Percentiles rank a stretch among this genome's conserved stretches.
Conservation (phyloP, 352 stramenopile species). For the Blastocystis sp. region DNA sequence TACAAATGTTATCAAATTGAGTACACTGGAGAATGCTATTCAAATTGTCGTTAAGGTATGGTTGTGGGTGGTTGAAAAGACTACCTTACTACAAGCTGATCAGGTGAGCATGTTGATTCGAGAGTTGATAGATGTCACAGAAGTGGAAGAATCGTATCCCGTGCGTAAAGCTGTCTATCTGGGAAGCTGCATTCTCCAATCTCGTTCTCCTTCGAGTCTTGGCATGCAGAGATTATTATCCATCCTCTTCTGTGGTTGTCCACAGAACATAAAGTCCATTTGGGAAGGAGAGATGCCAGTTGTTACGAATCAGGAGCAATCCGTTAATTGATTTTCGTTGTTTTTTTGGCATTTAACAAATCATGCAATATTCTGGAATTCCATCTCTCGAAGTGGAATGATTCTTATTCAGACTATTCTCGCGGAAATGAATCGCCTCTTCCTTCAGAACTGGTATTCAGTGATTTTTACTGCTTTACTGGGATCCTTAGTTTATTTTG, state of each 20-base stretch:
- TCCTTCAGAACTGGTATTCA: background rate
- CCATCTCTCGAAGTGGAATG: background rate
- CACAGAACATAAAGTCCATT: background rate
- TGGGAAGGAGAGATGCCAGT: conserved; percentile 46
- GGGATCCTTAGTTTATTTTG: background rate
- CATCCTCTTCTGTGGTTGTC: background rate
- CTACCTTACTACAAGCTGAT: background rate
- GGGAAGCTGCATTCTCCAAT: conserved; percentile 35
- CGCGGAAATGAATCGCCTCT: background rate
- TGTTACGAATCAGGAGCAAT: background rate
- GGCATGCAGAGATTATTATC: conserved; percentile 39
- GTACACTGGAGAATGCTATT: background rate
- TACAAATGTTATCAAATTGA: background rate
- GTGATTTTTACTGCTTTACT: background rate
- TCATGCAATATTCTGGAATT: background rate
- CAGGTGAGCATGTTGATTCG: background rate
- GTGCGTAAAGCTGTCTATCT: background rate
- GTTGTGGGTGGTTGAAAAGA: background rate
- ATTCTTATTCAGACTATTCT: background rate
- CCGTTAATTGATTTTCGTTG: background rate
- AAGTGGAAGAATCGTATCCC: background rate
- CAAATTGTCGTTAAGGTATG: background rate
- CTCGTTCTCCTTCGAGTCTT: background rate
- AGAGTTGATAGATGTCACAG: conserved; percentile 2
- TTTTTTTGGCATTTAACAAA: background rate